phyloP scores from a whole-genome alignment of 805 yeast species.

The Candida loeiensis region DNA sequence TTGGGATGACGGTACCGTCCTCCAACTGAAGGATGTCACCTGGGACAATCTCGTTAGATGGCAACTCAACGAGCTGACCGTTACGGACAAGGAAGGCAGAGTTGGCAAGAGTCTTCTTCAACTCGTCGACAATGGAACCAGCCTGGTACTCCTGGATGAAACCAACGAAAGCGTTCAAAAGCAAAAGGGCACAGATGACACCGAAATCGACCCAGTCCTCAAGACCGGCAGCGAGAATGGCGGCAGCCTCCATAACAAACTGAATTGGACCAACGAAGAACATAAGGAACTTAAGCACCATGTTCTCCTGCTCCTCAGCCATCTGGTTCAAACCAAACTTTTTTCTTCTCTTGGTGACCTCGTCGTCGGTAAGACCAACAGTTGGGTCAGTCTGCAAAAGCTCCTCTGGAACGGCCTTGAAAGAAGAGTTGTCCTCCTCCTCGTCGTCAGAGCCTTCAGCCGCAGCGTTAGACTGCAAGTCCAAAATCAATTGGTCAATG shows the following conservation, averaged over 20 bases:
- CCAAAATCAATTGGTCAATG: slow-evolving; percentile 64
- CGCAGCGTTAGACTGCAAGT: slow-evolving; percentile 69
- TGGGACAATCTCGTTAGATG: slow-evolving; percentile 85
- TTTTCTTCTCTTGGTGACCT: slow-evolving; percentile 80
- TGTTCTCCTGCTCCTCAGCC: slow-evolving; percentile 84
- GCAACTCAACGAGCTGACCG: slow-evolving; percentile 71
- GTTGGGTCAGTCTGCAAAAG: slow-evolving; percentile 77
- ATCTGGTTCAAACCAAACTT: slow-evolving; percentile 86
- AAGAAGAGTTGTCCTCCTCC: slow-evolving; percentile 33
- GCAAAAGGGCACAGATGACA: slow-evolving; percentile 84
- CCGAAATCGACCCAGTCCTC: slow-evolving; percentile 99
- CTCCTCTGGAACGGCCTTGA: slow-evolving; percentile 82
- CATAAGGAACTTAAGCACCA: slow-evolving; percentile 74
- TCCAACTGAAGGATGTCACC: slow-evolving; percentile 92
- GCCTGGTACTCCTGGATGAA: slow-evolving; percentile 97
- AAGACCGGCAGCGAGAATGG: slow-evolving; percentile 90
- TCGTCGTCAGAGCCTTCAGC: slow-evolving; percentile 23
- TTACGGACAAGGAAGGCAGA: slow-evolving; percentile 82
- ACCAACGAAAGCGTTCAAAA: slow-evolving; percentile 91
- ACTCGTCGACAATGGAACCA: slow-evolving; percentile 94
- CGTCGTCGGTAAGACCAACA: slow-evolving; percentile 72
- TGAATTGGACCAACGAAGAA: slow-evolving; percentile 95
- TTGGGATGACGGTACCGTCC: slow-evolving; percentile 90
- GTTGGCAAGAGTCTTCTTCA: slow-evolving; percentile 92
- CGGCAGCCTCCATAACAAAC: slow-evolving; percentile 97